Percentiles rank a stretch among this genome's conserved stretches.
Conservation (phyloP, 2,329 filamentous ascomycete genomes). For the Nemania diffusa region DNA sequence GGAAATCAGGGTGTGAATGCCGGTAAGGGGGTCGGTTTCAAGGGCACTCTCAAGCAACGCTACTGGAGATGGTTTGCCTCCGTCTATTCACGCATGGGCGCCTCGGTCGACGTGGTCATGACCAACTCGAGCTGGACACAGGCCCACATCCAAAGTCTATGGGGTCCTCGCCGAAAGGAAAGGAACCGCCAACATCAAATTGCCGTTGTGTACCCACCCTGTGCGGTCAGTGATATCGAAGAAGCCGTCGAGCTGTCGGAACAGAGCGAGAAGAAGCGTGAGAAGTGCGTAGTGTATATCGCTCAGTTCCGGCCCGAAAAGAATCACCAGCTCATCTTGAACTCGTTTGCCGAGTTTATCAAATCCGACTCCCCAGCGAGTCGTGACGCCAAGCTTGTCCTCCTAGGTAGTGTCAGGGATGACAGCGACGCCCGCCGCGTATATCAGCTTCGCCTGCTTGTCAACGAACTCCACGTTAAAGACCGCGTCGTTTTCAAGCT, state of each 20-base stretch:
- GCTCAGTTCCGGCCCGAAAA: slow-evolving; percentile 98
- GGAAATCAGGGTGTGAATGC: slow-evolving; percentile 82
- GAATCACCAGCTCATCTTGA: slow-evolving; percentile 88
- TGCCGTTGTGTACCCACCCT: slow-evolving; percentile 88
- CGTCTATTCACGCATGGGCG: slow-evolving; percentile 84
- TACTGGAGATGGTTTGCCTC: slow-evolving; percentile 91
- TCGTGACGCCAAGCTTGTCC: slow-evolving; percentile 73
- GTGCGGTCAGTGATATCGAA: slow-evolving; percentile 86
- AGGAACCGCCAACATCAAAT: slow-evolving; percentile 64
- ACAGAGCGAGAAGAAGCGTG: slow-evolving; percentile 74
- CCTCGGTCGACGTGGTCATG: slow-evolving; percentile 92
- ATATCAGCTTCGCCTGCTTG: slow-evolving; percentile 86
- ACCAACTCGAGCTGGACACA: slow-evolving; percentile 98
- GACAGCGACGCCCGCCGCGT: slow-evolving; percentile 82
- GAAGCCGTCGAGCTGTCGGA: slow-evolving; percentile 76
- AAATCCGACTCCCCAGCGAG: slow-evolving; percentile 63
- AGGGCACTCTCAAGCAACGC: slow-evolving; percentile 75
- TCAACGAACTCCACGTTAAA: slow-evolving; percentile 86
- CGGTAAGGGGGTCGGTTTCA: slow-evolving; percentile 78
- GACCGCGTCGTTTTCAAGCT: slow-evolving; percentile 87
- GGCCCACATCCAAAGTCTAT: slow-evolving; percentile 80
- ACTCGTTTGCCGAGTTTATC: slow-evolving; percentile 83
- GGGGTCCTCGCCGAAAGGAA: slow-evolving; percentile 69
- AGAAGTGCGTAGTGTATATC: slow-evolving; percentile 86
- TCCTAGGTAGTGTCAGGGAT: slow-evolving; percentile 93